Base-by-base conservation (phyloP, 176 grass and related monocot species). In the Aechmea fasciata region DNA sequence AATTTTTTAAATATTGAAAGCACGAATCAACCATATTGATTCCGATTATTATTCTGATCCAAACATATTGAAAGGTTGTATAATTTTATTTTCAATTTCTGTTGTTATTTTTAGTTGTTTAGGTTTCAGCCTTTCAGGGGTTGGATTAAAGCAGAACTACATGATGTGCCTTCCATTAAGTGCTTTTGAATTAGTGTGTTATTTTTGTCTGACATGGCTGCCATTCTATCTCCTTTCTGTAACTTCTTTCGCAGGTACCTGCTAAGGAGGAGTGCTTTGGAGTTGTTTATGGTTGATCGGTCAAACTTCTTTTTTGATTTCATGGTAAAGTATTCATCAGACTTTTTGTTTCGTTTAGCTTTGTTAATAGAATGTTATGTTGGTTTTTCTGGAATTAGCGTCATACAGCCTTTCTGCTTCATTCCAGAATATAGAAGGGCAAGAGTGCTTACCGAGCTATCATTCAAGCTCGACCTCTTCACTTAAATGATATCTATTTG, bases 271-370 rank as follows among this genome's bases (percentile, higher is more conserved):
- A 97, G 94, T 70, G 89, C 94, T 78, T 85, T 97, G 87, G 94
- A 97, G 82, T 71, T 97, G 71, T 97, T 97, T 77, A 97, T 97
- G 94, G 80, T 97, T 64, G 94, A 97, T 72, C 85, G 94, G 25
- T 97, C 94, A 14, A 97, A 92, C 76, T 97, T 87, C 78, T 97
- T 97, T 81, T 92, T 97, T 81, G 94, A 97, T 73, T 97, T 92
- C 49, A 84, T 84, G 89, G 94, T 97, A 97, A 24, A 54, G 63
- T 12, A 54, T 77, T 76, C 3, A 73, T 41, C 3, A 73, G 63
- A 74, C 69, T 50, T 15, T 15, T 52, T 54, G 13, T 54, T 55
- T 74, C 57, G 68, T 69, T 50, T 41, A 41, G 4, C 33, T 41
- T 9, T 65, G 2, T 52, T 55, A 4, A 52, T 82, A 71, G 49